These are phyloP conservation scores for Cutaneotrichosporon sp. DNA, from an alignment of 1,284 basidiomycete species.

Conservation along the genomic window DNA sequence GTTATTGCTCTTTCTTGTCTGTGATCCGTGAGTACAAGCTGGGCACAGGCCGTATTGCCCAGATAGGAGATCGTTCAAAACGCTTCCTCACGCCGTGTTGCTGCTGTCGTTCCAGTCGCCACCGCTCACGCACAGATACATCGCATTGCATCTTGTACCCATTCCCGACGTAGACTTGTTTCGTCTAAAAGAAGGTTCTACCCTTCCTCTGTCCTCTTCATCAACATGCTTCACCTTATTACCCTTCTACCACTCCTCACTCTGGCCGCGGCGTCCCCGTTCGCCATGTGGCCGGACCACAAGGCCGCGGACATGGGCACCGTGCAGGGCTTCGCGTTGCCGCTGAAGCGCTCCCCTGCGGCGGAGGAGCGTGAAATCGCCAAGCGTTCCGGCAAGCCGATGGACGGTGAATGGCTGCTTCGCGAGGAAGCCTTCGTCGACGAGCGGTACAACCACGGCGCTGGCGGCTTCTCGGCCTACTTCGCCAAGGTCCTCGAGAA, in stretches of 20 bases:
- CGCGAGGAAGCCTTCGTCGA: slow-evolving; percentile 35
- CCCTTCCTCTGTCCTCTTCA: not conserved
- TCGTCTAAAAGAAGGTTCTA: too few species aligned
- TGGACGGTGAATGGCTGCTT: slow-evolving; percentile 28
- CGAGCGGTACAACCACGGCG: slow-evolving; percentile 32
- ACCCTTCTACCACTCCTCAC: slow-evolving; percentile 10
- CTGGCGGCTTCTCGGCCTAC: slow-evolving; percentile 16
- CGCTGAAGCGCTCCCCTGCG: slow-evolving; percentile 23
- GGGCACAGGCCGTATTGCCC: too few species aligned
- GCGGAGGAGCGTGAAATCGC: slow-evolving; percentile 21
- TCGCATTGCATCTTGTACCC: too few species aligned
- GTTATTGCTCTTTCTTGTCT: too few species aligned
- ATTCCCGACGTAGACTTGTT: too few species aligned
- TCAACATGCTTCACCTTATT: slow-evolving; percentile 21
- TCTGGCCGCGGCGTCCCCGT: slow-evolving; percentile 9
- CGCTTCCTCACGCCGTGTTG: too few species aligned
- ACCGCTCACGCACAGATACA: too few species aligned
- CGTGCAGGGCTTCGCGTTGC: slow-evolving; percentile 20
- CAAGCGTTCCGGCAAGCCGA: slow-evolving; percentile 15
- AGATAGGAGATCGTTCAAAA: too few species aligned
- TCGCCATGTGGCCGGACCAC: slow-evolving; percentile 8
- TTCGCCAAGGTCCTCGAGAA: slow-evolving; percentile 7
- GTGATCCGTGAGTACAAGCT: too few species aligned
- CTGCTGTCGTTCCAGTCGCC: too few species aligned
- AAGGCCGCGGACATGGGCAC: not conserved